Percentiles rank a stretch among this genome's conserved stretches.
Evolutionary conservation across 2,329 filamentous ascomycete genomes (phyloP).

Genomic region (Neodidymelliopsis sp.): DNA sequence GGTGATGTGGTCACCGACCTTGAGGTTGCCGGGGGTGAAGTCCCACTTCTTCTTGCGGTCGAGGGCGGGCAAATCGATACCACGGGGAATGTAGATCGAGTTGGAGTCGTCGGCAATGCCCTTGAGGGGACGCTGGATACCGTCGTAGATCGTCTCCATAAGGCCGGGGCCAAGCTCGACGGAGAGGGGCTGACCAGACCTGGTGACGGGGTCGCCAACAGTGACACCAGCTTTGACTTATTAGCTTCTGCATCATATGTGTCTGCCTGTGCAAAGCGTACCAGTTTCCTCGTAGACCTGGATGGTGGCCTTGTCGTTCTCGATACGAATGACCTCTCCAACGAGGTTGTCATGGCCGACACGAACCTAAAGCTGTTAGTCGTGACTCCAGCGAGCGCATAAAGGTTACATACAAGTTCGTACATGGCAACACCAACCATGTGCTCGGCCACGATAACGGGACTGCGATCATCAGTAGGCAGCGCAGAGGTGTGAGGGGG

Average conservation of each 20-base stretch:
- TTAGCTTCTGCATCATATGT: slow-evolving; percentile 21
- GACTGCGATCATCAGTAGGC: slow-evolving; percentile 57
- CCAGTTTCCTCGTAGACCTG: slow-evolving; percentile 99
- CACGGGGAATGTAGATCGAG: slow-evolving; percentile 97
- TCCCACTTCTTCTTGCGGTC: slow-evolving; percentile 96
- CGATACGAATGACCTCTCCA: slow-evolving; percentile 98
- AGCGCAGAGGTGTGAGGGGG: slow-evolving; percentile 18
- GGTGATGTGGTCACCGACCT: slow-evolving; percentile 96
- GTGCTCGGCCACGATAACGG: slow-evolving; percentile 95
- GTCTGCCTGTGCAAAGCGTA: slow-evolving; percentile 53
- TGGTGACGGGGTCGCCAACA: slow-evolving; percentile 88
- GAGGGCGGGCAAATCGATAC: slow-evolving; percentile 85
- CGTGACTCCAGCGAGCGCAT: not conserved
- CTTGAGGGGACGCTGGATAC: slow-evolving; percentile 94
- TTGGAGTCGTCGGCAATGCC: slow-evolving; percentile 78
- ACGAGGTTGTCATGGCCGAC: slow-evolving; percentile 92
- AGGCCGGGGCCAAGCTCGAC: slow-evolving; percentile 96
- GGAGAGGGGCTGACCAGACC: slow-evolving; percentile 94
- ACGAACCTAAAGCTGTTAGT: slow-evolving; percentile 68
- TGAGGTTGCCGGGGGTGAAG: slow-evolving; percentile 82
- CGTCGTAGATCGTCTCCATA: slow-evolving; percentile 99
- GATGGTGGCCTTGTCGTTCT: slow-evolving; percentile 92
- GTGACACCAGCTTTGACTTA: slow-evolving; percentile 82
- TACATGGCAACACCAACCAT: slow-evolving; percentile 99
- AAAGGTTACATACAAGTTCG: slow-evolving; percentile 75